Base-by-base conservation (phyloP, 2,329 filamentous ascomycete genomes). In the Fusarium chuoi region DNA sequence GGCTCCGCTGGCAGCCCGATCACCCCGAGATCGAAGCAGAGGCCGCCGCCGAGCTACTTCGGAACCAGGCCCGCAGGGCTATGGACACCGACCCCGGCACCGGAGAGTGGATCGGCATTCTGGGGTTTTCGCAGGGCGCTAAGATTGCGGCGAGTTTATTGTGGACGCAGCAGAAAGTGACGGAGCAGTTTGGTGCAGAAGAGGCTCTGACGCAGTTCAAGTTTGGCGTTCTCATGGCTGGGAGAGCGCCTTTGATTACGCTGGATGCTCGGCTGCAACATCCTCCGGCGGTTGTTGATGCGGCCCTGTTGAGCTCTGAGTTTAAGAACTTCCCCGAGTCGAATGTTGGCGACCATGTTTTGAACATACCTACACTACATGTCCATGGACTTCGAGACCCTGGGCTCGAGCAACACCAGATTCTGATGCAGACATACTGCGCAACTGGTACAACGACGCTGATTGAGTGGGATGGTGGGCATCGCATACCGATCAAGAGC, bases 381-480 rank as follows among this genome's bases (percentile, higher is more conserved):
- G 80, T 84, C 0, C 82, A 83, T 59, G 82, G 93, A 0, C 74
- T 90, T 75, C 83, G 83, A 54, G 93, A 95, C 79, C 84, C 87
- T 0, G 92, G 91, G 0, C 73, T 95, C 55, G 83, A 88, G 59
- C 80, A 89, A 49, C 82, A 84, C 20, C 60, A 77, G 39, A 62
- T 84, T 62, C 77, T 95, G 74, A 78, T 90, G 57, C 80, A 88
- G 14, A 81, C 88, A 58, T 94, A 91, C 79, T 93, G 90, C 78
- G 85, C 89, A 56, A 78, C 83, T 15, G 86, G 84, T 0, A 89
- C 83, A 6, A 83, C 87, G 11, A 85, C 82, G 44, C 70, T 94
- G 51, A 80, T 95, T 3, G 91, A 94, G 80, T 95, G 93, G 93
- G 88, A 93, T 65, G 93, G 92, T 0, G 87, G 86, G 3, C 93